These are phyloP conservation scores for Erythrobasidium hasegawianum DNA, from an alignment of 1,284 basidiomycete genomes.

Conservation along the genomic window DNA sequence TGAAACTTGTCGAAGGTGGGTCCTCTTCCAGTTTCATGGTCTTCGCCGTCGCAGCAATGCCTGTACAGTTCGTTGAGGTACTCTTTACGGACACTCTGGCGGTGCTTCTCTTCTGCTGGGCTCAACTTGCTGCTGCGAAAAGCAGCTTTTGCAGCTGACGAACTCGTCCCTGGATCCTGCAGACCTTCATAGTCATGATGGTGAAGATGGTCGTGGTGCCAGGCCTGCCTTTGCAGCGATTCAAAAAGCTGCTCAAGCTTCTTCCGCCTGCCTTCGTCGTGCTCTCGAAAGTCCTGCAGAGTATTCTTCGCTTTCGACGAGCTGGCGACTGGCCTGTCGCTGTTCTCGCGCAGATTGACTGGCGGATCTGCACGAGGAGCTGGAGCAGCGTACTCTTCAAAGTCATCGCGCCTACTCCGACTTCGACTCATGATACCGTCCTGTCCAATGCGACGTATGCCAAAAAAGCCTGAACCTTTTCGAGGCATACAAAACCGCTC, in stretches of 20 bases:
- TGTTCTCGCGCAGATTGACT: background rate
- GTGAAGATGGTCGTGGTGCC: background rate
- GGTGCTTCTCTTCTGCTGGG: conserved; percentile 29
- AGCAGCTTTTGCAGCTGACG: background rate
- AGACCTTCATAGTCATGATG: background rate
- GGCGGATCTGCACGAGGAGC: background rate
- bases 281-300: background rate
- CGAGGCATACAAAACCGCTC: too few species aligned
- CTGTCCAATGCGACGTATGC: too few species aligned
- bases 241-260: conserved; percentile 12
- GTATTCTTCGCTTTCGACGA: background rate
- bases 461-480: too few species aligned
- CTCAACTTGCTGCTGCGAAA: background rate
- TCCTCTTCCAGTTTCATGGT: conserved; percentile 34
- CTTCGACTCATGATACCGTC: conserved; percentile 1
- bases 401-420: conserved; percentile 3
- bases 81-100: conserved; percentile 29
- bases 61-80: conserved; percentile 40
- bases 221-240: conserved; percentile 18
- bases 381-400: conserved; percentile 1
- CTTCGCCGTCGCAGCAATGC: conserved; percentile 22
- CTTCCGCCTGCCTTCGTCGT: conserved; percentile 20
- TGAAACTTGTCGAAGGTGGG: conserved; percentile 23
- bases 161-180: too few species aligned
- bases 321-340: background rate